Base-by-base conservation (phyloP, 2,329 filamentous ascomycete genomes). In the Pseudocercospora fuligena region DNA sequence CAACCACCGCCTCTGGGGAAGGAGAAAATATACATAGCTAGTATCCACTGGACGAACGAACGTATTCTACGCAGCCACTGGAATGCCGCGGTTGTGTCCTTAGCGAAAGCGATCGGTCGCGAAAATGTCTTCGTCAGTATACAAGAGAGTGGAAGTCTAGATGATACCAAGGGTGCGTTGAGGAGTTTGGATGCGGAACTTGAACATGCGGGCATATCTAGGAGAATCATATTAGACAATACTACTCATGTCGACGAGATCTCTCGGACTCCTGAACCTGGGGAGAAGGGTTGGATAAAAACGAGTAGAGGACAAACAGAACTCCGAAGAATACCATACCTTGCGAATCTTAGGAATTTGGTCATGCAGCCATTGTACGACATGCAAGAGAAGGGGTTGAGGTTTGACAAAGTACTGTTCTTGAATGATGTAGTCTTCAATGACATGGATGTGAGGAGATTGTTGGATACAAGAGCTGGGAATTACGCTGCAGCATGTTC, bases 11-110 rank as follows among this genome's bases (percentile, higher is more conserved):
- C 65, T 21, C 68, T 75, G 11, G 68, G 69, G 4, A 60, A 67
- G 21, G 72, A 78, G 64, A 73, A 70, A 53, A 84, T 92, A 68
- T 92, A 88, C 79, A 90, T 93, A 67, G 87, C 89, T 4, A 87
- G 86, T 67, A 87, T 90, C 74, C 89, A 91, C 73, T 91, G 89
- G 84, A 92, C 90, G 73, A 87, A 87, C 69, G 90, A 86, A 66
- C 75, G 76, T 1, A 80, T 91, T 25, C 81, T 92, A 1, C 83
- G 85, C 7, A 80, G 81, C 5, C 84, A 89, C 71, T 92, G 90
- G 90, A 88, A 84, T 68, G 78, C 82, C 5, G 88, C 87, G 0
- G 80, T 92, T 2, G 66, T 90, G 6, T 80, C 84, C 1, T 79
- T 92, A 21, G 83, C 86, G 5, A 79, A 84, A 54, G 79, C 81